Base-by-base conservation (phyloP, 208 protist genomes). In the Angomonas desouzai region DNA sequence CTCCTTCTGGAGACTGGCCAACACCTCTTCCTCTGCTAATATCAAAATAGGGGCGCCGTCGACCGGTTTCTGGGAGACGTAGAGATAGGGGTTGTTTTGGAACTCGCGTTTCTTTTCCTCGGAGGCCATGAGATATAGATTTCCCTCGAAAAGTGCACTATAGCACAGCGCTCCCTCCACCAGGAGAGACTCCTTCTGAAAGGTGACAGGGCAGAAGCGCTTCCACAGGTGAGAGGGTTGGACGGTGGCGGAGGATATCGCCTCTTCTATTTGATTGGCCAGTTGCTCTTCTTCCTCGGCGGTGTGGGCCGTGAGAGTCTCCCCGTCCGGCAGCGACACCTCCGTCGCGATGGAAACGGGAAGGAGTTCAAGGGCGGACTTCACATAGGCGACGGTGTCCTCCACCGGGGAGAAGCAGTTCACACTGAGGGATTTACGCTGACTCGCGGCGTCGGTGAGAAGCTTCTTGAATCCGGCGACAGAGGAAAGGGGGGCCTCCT, bases 121-220 rank as follows among this genome's bases (percentile, higher is more conserved):
- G 0, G 88, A 93, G 28, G 87, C 79, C 1, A 83, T 72, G 53
- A 65, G 79, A 74, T 91, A 96, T 23, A 82, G 64, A 53, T 65
- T 64, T 47, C 77, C 74, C 3, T 85, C 76, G 71, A 79, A 94
- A 36, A 80, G 66, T 55, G 77, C 89, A 25, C 70, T 64, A 62
- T 85, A 93, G 64, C 66, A 76, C 33, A 77, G 55, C 2, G 74
- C 72, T 16, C 91, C 91, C 48, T 94, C 91, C 1, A 94, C 53
- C 9, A 96, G 68, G 32, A 94, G 77, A 18, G 68, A 65, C 55
- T 83, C 77, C 43, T 92, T 76, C 3, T 57, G 30, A 48, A 79
- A 84, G 6, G 87, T 92, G 1, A 96, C 91, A 1, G 91, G 91
- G 63, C 91, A 96, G 70, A 76, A 91, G 16, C 73, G 76, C 64